phyloP scores from a whole-genome alignment of 305 asterid species.

The Fraxinus platypoda region DNA sequence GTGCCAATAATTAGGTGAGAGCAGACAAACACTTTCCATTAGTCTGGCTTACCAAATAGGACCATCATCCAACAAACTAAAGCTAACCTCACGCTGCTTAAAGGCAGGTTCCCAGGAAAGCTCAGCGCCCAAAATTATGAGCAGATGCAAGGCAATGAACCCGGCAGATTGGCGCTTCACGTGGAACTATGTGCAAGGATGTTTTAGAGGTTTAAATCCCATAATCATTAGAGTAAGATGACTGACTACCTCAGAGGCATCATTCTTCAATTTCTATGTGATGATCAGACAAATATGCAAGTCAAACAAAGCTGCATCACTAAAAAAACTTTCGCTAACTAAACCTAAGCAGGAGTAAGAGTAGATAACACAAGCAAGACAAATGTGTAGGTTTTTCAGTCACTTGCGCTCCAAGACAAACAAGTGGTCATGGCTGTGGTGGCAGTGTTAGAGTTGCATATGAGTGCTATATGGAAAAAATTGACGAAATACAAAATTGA shows the following conservation, averaged over 20 bases:
- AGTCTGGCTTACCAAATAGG: not conserved
- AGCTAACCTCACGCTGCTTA: conserved; percentile 2
- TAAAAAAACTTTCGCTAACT: not conserved
- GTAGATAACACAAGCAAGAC: not conserved
- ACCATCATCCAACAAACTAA: not conserved
- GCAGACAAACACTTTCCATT: not conserved
- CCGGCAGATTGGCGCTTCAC: conserved; percentile 11
- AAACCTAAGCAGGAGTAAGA: not conserved
- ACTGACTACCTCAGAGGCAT: not conserved
- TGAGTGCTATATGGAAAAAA: not conserved
- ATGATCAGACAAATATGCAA: not conserved
- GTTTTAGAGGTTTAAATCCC: not conserved
- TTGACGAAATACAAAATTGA: not conserved
- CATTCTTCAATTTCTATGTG: not conserved
- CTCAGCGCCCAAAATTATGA: not conserved
- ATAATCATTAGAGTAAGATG: not conserved
- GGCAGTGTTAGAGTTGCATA: not conserved
- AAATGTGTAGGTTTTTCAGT: not conserved
- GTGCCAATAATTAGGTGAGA: not conserved
- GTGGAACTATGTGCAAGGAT: not conserved
- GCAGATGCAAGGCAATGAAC: not conserved
- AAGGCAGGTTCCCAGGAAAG: not conserved
- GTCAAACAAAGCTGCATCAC: not conserved
- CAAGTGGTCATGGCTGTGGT: conserved; percentile 6
- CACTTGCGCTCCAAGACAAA: not conserved